phyloP scores from a whole-genome alignment of 2,329 filamentous ascomycete genomes.

The Aspergillus niger region DNA sequence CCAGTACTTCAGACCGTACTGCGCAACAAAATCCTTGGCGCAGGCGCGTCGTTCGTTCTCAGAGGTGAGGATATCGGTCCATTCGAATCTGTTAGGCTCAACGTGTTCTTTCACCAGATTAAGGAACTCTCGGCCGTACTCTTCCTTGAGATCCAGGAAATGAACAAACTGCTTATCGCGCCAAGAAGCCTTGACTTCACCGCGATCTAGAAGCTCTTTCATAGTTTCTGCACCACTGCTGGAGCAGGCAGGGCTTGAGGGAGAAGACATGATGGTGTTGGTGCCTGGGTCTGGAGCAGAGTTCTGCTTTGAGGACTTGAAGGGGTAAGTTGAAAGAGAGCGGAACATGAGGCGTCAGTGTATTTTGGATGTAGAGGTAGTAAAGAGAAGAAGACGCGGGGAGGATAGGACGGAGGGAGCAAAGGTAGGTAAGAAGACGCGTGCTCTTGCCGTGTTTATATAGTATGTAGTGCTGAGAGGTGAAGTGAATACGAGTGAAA shows the following conservation, averaged over 20 bases:
- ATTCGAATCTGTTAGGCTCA: constrained; percentile 3
- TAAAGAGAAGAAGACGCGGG: background rate
- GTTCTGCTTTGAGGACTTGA: background rate
- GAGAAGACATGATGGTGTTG: background rate
- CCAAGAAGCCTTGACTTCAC: constrained; percentile 14
- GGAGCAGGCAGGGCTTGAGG: background rate
- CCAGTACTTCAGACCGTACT: constrained; percentile 26
- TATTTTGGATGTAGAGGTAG: too few relatives aligned
- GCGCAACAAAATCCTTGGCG: constrained; percentile 22
- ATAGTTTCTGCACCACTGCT: constrained; percentile 11
- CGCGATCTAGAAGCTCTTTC: constrained; percentile 17
- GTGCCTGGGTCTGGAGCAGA: background rate
- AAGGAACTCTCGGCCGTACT: constrained; percentile 21
- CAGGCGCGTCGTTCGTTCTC: constrained; percentile 11
- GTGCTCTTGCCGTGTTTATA: background rate
- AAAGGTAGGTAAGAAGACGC: background rate
- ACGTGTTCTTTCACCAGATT: constrained; percentile 16
- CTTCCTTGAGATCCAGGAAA: constrained; percentile 26
- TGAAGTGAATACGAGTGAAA: background rate
- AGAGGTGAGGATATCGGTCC: constrained; percentile 15
- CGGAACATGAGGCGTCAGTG: background rate
- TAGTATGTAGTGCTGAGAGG: background rate
- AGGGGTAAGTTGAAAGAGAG: background rate
- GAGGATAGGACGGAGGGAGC: background rate
- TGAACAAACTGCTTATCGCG: constrained; percentile 23